These are phyloP conservation scores for Bryoglossum gracile DNA, from an alignment of 495 filamentous ascomycete genomes.

Conservation along the genomic window DNA sequence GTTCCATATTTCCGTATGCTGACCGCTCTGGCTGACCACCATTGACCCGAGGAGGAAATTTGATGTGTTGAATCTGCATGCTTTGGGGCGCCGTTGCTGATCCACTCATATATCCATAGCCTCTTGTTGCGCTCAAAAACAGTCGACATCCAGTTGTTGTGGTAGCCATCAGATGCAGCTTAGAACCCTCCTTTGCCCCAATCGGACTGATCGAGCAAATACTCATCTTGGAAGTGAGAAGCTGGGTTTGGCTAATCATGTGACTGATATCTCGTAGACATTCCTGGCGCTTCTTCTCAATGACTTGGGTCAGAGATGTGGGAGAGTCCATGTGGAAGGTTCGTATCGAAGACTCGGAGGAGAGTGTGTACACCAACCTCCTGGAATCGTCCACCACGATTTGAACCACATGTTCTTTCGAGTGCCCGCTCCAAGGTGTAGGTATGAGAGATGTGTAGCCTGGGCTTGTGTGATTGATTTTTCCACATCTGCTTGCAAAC, in stretches of 20 bases:
- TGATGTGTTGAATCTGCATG: slow-evolving; percentile 94
- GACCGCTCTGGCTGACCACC: slow-evolving; percentile 20
- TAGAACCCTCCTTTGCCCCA: slow-evolving; percentile 67
- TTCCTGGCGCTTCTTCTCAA: slow-evolving; percentile 47
- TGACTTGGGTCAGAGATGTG: slow-evolving; percentile 43
- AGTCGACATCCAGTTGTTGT: slow-evolving; percentile 87
- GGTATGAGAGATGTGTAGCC: slow-evolving; percentile 66
- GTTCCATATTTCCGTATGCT: slow-evolving; percentile 26
- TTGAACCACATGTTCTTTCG: slow-evolving; percentile 57
- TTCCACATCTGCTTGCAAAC: slow-evolving; percentile 77
- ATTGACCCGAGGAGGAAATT: slow-evolving; percentile 66
- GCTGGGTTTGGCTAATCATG: slow-evolving; percentile 61
- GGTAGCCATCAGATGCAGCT: slow-evolving; percentile 82
- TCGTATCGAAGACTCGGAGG: slow-evolving; percentile 73
- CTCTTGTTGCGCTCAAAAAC: slow-evolving; percentile 82
- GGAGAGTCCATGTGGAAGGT: slow-evolving; percentile 68
- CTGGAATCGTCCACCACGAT: slow-evolving; percentile 85
- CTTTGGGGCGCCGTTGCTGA: slow-evolving; percentile 75
- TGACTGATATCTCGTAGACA: slow-evolving; percentile 63
- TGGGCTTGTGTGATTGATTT: slow-evolving; percentile 79
- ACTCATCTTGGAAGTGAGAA: slow-evolving; percentile 56
- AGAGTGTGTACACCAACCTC: slow-evolving; percentile 83
- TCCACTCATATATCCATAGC: slow-evolving; percentile 58
- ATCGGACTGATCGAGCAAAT: slow-evolving; percentile 85
- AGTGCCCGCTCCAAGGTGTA: slow-evolving; percentile 41